Conservation (phyloP, 129 eudicot genomes). For the Chrysanthemum makinoi region DNA sequence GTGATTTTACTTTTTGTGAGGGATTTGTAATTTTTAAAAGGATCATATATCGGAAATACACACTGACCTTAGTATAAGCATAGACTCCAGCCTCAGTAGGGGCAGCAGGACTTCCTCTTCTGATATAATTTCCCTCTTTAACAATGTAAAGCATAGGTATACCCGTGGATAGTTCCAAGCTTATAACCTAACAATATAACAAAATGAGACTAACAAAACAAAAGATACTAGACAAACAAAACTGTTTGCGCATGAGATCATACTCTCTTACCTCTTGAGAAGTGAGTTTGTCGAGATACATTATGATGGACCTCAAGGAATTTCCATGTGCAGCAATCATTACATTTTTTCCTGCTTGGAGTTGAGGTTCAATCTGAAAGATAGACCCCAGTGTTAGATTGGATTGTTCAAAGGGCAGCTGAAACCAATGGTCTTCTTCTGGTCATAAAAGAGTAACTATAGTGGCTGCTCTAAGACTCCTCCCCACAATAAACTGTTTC, state of each 20-base stretch:
- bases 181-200: constrained; percentile 61
- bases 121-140: constrained; percentile 73
- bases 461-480: neutral
- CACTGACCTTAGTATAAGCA: constrained; percentile 81
- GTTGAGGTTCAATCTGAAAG: constrained; percentile 88
- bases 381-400: constrained; percentile 22
- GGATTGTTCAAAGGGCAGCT: neutral
- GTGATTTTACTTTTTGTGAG: neutral
- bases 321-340: constrained; percentile 99
- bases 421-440: neutral
- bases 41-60: too few species aligned
- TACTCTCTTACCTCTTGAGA: constrained; percentile 74
- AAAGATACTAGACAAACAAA: too few species aligned
- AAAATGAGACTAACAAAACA: neutral
- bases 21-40: too few species aligned
- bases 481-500: neutral
- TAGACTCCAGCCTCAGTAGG: constrained; percentile 93
- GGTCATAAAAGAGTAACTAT: neutral
- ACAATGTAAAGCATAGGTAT: constrained; percentile 93
- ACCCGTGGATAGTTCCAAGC: constrained; percentile 94
- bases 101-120: constrained; percentile 91
- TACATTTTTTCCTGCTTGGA: constrained; percentile 75
- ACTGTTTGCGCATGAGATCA: neutral
- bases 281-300: constrained; percentile 95
- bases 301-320: constrained; percentile 93